Conservation (phyloP, 805 yeast species). For the Candida tibetensis region DNA sequence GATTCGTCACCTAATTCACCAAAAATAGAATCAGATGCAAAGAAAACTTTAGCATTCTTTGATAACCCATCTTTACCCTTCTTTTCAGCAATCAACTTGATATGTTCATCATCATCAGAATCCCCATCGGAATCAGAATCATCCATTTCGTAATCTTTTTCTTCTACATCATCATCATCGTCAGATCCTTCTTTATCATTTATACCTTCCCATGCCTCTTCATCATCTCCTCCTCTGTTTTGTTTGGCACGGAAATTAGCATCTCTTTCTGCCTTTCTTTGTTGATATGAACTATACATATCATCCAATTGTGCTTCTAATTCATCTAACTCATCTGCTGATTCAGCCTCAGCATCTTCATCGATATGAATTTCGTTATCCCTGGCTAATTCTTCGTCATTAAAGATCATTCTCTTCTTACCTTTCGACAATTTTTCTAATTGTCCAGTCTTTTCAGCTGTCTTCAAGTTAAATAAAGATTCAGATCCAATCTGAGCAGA, state of each 20-base stretch:
- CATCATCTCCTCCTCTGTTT: constrained; percentile 73
- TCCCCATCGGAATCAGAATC: constrained; percentile 40
- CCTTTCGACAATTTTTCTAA: constrained; percentile 72
- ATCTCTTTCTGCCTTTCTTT: constrained; percentile 62
- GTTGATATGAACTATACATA: constrained; percentile 75
- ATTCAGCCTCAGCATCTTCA: constrained; percentile 29
- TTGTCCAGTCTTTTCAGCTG: constrained; percentile 87
- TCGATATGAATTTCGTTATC: constrained; percentile 58
- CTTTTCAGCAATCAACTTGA: constrained; percentile 52
- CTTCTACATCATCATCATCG: constrained; percentile 30
- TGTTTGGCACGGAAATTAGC: constrained; percentile 66
- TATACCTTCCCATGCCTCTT: constrained; percentile 78
- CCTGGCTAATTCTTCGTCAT: constrained; percentile 49
- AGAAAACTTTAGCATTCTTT: constrained; percentile 36
- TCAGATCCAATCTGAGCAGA: constrained; percentile 80
- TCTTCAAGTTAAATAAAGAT: constrained; percentile 73
- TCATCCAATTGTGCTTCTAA: constrained; percentile 79
- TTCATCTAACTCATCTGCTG: constrained; percentile 57
- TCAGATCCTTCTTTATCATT: constrained; percentile 42
- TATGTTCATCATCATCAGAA: constrained; percentile 72
- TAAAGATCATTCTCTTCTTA: constrained; percentile 62
- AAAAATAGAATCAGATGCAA: constrained; percentile 40
- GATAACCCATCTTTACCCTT: constrained; percentile 33
- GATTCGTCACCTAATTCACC: constrained; percentile 46
- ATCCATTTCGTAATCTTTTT: constrained; percentile 45